Evolutionary conservation across 164 flowering plant genomes (phyloP), one percentile per base, ranked within the genome.

Genomic region (Platanus orientalis): DNA sequence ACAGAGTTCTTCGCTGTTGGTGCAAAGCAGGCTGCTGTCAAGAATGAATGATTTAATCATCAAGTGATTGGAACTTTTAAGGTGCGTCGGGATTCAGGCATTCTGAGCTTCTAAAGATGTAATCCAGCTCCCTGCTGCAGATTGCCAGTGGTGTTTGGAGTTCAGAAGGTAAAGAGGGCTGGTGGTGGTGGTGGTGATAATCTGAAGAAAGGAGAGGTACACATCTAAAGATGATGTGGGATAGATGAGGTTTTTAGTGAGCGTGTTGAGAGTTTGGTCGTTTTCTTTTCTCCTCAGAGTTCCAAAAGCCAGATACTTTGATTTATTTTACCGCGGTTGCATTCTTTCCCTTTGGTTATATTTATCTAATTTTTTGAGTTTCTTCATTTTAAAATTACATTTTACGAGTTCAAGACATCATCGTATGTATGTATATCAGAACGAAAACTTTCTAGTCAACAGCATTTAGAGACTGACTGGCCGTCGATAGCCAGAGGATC

Each of bases 1-100:
- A 74, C 85, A 0, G 98, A 90, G 72, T 93, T 90, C 90, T 93
- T 93, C 60, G 71, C 97, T 0, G 85, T 93, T 28, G 98, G 97
- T 27, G 88, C 92, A n/a, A 89, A 70, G 72, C 87, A 85, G 68
- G 75, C 79, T 59, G 74, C 74, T 59, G 73, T 71, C 32, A 79
- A 77, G 68, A 58, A 36, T 25, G 69, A 80, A 16, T 75, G 70
- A 64, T 4, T n/a, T 32, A 17, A 16, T 12, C 20, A 7, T 42
- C 16, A 11, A 42, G 16, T 2, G 17, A 9, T 9, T 2, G 17
- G 47, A 42, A 7, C 14, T 42, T 3, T 42, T 5, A 14, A 7
- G n/a, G n/a, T 2, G 47, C n/a, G n/a, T n/a, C n/a, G 10, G 9
- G 47, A 7, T 4, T 17, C n/a, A 5, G 2, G 17, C 20, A 11